These are phyloP conservation scores for Pichia paraexigua DNA, from an alignment of 805 yeast species.

Conservation along the genomic window DNA sequence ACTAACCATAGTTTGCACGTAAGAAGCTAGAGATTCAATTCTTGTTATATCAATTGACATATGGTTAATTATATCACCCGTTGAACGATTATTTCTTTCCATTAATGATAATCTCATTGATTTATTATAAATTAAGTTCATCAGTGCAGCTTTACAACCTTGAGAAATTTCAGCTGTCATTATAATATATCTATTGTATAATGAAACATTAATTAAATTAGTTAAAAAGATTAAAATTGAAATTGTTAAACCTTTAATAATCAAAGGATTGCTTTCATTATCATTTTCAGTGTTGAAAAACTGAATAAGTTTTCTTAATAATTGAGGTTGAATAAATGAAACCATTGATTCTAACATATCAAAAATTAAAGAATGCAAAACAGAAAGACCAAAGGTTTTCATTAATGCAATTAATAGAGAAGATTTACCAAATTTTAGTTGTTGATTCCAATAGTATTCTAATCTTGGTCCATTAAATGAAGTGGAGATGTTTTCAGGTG, in stretches of 20 bases:
- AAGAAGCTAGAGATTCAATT: conserved; percentile 50
- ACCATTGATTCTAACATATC: conserved; percentile 34
- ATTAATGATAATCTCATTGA: conserved; percentile 60
- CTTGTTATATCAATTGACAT: conserved; percentile 70
- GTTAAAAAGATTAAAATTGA: conserved; percentile 56
- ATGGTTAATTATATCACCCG: conserved; percentile 76
- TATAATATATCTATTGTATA: conserved; percentile 63
- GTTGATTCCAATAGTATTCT: conserved; percentile 25
- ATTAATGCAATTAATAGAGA: conserved; percentile 29
- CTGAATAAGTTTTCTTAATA: conserved; percentile 41
- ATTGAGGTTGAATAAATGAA: conserved; percentile 46
- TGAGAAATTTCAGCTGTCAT: conserved; percentile 53
- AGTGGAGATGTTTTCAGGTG: conserved; percentile 33
- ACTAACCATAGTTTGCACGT: conserved; percentile 46
- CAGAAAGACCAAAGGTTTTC: conserved; percentile 32
- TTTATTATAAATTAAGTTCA: conserved; percentile 63
- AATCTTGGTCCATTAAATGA: conserved; percentile 26
- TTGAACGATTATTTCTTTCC: conserved; percentile 48
- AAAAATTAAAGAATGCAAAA: conserved; percentile 28
- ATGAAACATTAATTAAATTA: conserved; percentile 51
- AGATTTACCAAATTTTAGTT: conserved; percentile 10
- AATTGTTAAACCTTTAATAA: conserved; percentile 54
- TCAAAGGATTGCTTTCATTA: conserved; percentile 31
- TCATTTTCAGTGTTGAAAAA: conserved; percentile 32
- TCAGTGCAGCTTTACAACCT: conserved; percentile 56